phyloP scores from a whole-genome alignment of 2,329 filamentous ascomycete species.

The Colletotrichum noveboracense region DNA sequence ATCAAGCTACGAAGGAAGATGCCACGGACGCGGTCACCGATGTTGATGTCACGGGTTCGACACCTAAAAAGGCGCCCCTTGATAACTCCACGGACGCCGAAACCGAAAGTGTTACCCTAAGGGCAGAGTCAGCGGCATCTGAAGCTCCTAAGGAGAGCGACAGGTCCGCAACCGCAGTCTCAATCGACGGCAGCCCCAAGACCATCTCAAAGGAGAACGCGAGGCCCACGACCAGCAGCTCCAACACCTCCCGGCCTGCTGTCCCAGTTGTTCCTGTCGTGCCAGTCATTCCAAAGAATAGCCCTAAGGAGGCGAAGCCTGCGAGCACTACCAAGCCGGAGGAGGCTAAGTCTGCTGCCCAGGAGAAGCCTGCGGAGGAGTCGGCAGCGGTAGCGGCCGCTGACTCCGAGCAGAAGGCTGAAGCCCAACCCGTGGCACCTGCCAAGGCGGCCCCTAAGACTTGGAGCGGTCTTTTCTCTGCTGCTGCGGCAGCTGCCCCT shows the following conservation, averaged over 20 bases:
- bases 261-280: conserved; percentile 50
- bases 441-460: conserved; percentile 36
- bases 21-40: conserved; percentile 15
- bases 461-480: conserved; percentile 46
- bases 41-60: conserved; percentile 29
- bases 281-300: conserved; percentile 49
- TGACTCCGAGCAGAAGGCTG: conserved; percentile 8
- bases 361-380: conserved; percentile 29
- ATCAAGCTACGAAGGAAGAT: conserved; percentile 22
- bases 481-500: conserved; percentile 17
- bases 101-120: background rate
- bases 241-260: conserved; percentile 32
- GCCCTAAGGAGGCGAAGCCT: conserved; percentile 30
- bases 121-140: background rate
- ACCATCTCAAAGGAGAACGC: conserved; percentile 17
- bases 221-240: conserved; percentile 17
- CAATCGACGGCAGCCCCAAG: background rate
- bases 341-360: background rate
- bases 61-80: background rate
- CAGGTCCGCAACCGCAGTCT: background rate
- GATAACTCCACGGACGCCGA: conserved; percentile 2
- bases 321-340: background rate
- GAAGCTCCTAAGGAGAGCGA: conserved; percentile 3
- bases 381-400: conserved; percentile 9
- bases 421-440: conserved; percentile 27